These are phyloP conservation scores for Arbutus unedo DNA, from an alignment of 148 eudicot genomes.

Conservation along the genomic window DNA sequence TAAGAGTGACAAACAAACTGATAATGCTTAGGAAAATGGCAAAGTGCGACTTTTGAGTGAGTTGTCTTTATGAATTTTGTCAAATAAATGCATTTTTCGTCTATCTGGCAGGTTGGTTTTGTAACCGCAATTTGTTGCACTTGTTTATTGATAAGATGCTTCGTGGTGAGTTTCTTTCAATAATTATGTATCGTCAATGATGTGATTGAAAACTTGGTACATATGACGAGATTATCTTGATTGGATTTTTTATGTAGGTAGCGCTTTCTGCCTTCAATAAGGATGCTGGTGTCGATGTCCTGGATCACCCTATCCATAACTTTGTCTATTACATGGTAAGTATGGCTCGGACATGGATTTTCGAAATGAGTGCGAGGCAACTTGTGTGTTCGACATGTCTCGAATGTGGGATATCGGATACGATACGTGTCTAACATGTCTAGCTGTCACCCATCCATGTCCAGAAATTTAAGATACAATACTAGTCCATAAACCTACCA, in stretches of 20 bases:
- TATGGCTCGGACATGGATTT: neutral
- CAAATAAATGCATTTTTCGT: neutral
- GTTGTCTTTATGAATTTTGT: neutral
- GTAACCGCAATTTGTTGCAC: slow-evolving; percentile 63
- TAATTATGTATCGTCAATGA: neutral
- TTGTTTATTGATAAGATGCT: slow-evolving; percentile 59
- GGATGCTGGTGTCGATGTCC: slow-evolving; percentile 46
- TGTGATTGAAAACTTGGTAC: neutral
- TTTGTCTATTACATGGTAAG: slow-evolving; percentile 52
- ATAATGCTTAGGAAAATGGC: neutral
- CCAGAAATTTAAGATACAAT: neutral
- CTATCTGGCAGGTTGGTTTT: slow-evolving; percentile 49
- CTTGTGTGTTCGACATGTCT: neutral
- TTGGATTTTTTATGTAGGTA: slow-evolving; percentile 27
- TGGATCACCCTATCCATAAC: slow-evolving; percentile 48
- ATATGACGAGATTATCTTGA: neutral
- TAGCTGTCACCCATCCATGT: neutral
- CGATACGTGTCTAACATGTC: neutral
- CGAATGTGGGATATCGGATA: neutral
- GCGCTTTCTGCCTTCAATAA: slow-evolving; percentile 44
- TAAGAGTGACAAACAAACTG: neutral
- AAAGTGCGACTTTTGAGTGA: neutral
- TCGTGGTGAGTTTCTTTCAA: slow-evolving; percentile 41
- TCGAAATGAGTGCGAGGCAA: neutral
- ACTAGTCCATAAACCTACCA: neutral